A percentile compares a stretch with the other conserved stretches of the same genome.
Conservation (phyloP, 2,329 filamentous ascomycete species). For the Penicillium occitanis region DNA sequence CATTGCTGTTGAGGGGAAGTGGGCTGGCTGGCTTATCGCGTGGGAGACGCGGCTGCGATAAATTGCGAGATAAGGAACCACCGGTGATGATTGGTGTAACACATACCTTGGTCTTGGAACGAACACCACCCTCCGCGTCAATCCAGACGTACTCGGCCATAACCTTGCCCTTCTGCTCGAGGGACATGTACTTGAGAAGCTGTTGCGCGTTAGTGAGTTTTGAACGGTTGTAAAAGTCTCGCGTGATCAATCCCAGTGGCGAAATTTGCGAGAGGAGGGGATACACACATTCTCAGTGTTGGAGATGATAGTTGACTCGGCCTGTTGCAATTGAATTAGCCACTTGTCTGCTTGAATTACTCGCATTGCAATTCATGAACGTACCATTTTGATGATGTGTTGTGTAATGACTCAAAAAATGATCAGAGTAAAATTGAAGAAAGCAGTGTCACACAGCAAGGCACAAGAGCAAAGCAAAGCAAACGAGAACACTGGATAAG, state of each 20-base stretch:
- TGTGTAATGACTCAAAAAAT: conserved; percentile 10
- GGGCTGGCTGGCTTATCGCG: conserved; percentile 25
- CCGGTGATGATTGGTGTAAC: conserved; percentile 7
- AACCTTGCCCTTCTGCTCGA: conserved; percentile 83
- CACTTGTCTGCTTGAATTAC: not conserved
- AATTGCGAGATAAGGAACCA: conserved; percentile 17
- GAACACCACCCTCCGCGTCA: conserved; percentile 75
- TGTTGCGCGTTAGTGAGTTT: conserved; percentile 41
- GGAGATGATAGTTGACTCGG: conserved; percentile 33
- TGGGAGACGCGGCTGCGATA: conserved; percentile 6
- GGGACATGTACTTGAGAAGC: conserved; percentile 88
- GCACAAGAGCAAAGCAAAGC: conserved; percentile 15
- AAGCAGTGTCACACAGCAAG: conserved; percentile 12
- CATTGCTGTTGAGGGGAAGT: conserved; percentile 14
- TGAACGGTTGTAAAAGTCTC: not conserved
- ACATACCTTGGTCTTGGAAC: conserved; percentile 95
- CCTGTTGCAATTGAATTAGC: conserved; percentile 23
- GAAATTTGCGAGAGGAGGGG: not conserved
- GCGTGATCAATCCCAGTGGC: conserved; percentile 1
- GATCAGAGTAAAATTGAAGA: not conserved
- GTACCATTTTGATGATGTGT: conserved; percentile 22
- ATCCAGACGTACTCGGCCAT: conserved; percentile 99
- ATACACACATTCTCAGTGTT: conserved; percentile 44
- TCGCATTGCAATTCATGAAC: not conserved
- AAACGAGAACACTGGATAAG: conserved; percentile 6